Base-by-base conservation (phyloP, 1,284 basidiomycete genomes). In the Marasmius fiardii region DNA sequence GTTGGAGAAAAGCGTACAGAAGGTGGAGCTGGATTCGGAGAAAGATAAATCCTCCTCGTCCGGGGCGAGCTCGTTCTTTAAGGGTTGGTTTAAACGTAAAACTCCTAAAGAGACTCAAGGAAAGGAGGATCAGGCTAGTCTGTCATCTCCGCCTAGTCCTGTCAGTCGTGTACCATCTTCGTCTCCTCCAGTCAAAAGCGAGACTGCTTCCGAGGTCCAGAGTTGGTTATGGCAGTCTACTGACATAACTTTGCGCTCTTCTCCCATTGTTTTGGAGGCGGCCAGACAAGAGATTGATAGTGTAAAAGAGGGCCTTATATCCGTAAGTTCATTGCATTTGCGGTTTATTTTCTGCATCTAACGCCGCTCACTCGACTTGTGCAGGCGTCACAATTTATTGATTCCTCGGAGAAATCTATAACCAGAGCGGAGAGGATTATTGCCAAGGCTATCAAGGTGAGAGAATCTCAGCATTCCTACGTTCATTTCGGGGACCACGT, bases 31-130 rank as follows among this genome's bases (percentile, higher is more conserved):
- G 31, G 70, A 73, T 60, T 58, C 69, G 55, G 64, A 16, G 39
- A 49, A 55, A 33, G 10, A 20, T 18, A 20, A 37, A 23, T 2
- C 24, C 31, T 54, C 53, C 5, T 43, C 54, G 3, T 69, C 79
- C 10, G 28, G 28, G 5, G 4, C 28, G 28, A 31, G 28, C 2
- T 73, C 77, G 48, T 79, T 74, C 61, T 67, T 88, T 52, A 85
- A 81, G 59, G 74, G 78, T 4, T 88, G 86, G 86, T 68, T 85
- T 63, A 82, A 77, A 67, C 81, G 79, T 23, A 58, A 58, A 26
- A 23, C 51, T 1, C 43, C 53, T 18, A 43, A 35, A 45, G 24
- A 10, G 37, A 4, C 33, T 43, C 18, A 12, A 26, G 16, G 37
- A 18, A 43, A 52, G 14, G 51, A 23, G 35, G 24, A 8, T 24